phyloP scores from a whole-genome alignment of 768 basidiomycete genomes.

The Udeniomyces megalosporus region DNA sequence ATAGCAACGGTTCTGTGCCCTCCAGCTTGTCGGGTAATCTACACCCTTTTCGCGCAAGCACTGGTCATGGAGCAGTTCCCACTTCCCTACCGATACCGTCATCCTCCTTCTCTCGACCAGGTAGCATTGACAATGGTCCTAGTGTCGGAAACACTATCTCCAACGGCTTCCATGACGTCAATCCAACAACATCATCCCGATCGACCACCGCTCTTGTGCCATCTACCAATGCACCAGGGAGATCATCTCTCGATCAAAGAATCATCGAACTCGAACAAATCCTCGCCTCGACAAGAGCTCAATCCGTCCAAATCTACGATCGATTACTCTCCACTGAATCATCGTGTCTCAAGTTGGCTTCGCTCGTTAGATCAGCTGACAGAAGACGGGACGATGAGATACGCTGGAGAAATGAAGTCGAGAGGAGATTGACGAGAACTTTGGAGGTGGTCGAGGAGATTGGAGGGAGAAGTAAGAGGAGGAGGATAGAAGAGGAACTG shows the following conservation, averaged over 20 bases:
- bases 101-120: too few relatives aligned
- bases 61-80: too few relatives aligned
- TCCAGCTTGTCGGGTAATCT: too few relatives aligned
- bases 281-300: neutral
- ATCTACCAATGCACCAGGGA: neutral
- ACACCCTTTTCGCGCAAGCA: too few relatives aligned
- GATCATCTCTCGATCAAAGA: neutral
- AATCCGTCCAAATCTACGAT: neutral
- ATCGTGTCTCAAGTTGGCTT: neutral
- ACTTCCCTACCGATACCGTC: too few relatives aligned
- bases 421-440: neutral
- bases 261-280: neutral
- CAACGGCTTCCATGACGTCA: neutral
- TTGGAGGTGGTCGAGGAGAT: neutral
- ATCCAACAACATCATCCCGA: neutral
- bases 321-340: neutral
- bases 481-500: neutral
- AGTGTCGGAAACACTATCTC: neutral
- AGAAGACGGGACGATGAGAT: neutral
- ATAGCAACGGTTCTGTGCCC: too few relatives aligned
- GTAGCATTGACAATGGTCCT: neutral
- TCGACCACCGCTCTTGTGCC: neutral
- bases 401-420: neutral
- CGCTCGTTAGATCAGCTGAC: neutral
- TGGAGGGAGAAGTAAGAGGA: neutral